Evolutionary conservation across 768 basidiomycete species (phyloP), one percentile per base, ranked within the genome.

Genomic region (Boletus rubropictus): DNA sequence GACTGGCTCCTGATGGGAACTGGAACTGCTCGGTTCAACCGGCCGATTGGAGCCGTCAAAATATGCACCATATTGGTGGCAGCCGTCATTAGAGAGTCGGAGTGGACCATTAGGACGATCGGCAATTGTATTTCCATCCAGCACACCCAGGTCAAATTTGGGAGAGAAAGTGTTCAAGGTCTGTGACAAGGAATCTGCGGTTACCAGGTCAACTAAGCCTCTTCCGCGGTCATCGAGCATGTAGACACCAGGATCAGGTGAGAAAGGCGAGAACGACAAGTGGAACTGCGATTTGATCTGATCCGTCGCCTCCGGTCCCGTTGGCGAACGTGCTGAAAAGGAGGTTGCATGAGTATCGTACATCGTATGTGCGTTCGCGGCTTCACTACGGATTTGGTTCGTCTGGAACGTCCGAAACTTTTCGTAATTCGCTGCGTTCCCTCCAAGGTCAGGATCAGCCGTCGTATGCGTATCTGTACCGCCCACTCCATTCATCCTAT

Each of bases 181-280:
- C 49, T 79, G 77, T 18, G 77, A 67, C 40, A 79, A 62, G 10
- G 63, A 41, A 41, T 78, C 78, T n/a, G 66, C 51, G 42, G 66
- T 67, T 32, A 67, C 59, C 39, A 63, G 63, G 31, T 62, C 61
- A 33, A 53, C 64, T 25, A 65, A 68, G 44, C 69, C 72, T 50
- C 69, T 72, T 35, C 64, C 61, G 62, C 53, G 56, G 48, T 51
- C 63, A 51, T 36, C 62, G 63, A 49, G 73, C 69, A 4, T 60
- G 56, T 69, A 69, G 18, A 72, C 59, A 53, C 78, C 82, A 8
- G 83, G 80, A 55, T 89, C 86, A 8, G 86, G 86, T 1, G 87
- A 89, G 67, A 89, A 89, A 3, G 86, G 86, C 7, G 85, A 84
- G 63, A 89, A 89, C 48, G 64, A 56, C 7, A 55, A 56, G 22